These are phyloP conservation scores for Podospora tetraspora DNA, from an alignment of 495 filamentous ascomycete genomes.

Conservation along the genomic window DNA sequence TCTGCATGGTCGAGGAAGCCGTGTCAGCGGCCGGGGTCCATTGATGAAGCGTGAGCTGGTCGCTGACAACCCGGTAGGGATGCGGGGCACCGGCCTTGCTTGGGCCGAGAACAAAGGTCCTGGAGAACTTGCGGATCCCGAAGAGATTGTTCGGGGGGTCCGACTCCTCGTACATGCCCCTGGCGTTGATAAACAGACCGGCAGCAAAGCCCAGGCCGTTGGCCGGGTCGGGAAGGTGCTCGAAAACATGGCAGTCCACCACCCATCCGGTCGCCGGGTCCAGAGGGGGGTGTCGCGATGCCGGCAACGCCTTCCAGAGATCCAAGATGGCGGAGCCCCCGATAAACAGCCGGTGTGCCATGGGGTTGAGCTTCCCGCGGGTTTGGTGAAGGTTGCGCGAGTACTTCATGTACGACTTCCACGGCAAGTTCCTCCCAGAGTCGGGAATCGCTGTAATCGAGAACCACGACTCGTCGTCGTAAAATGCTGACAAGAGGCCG, in stretches of 20 bases:
- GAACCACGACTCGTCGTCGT: constrained; percentile 73
- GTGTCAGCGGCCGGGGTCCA: constrained; percentile 24
- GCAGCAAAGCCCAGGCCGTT: constrained; percentile 52
- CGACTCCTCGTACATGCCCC: constrained; percentile 78
- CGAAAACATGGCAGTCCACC: constrained; percentile 74
- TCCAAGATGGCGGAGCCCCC: constrained; percentile 63
- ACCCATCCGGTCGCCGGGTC: constrained; percentile 63
- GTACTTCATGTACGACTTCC: constrained; percentile 71
- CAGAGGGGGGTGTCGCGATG: constrained; percentile 67
- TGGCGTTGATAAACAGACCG: constrained; percentile 72
- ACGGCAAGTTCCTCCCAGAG: constrained; percentile 46
- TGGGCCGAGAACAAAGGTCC: constrained; percentile 78
- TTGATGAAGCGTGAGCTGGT: constrained; percentile 64
- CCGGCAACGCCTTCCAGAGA: constrained; percentile 63
- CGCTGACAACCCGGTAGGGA: constrained; percentile 67
- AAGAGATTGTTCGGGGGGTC: constrained; percentile 47
- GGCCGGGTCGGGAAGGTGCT: constrained; percentile 62
- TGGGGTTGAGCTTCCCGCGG: constrained; percentile 46
- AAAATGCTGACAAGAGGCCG: constrained; percentile 58
- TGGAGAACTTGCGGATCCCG: constrained; percentile 70
- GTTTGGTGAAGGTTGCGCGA: constrained; percentile 77
- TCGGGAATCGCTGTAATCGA: constrained; percentile 65
- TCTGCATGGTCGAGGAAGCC: not conserved
- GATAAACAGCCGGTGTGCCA: constrained; percentile 58
- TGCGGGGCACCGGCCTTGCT: constrained; percentile 47